Evolutionary conservation across 352 stramenopile genomes (phyloP), one percentile per base, ranked within the genome.

Genomic region (Pythium apleroticum): DNA sequence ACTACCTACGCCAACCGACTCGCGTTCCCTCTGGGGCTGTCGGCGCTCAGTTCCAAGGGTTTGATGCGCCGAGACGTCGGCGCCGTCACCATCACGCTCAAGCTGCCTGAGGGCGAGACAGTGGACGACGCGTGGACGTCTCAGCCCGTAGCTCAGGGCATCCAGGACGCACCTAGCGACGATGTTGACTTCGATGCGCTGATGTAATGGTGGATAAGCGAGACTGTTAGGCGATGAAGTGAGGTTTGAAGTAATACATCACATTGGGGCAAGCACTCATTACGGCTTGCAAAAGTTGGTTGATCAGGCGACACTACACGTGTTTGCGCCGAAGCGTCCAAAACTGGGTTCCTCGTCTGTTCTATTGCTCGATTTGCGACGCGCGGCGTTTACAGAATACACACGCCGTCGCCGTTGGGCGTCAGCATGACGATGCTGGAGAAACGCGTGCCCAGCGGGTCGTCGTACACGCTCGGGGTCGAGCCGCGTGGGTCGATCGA

Each of bases 351-450:
- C 17, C n/a, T 25, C 41, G 15, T 48, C 17, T 48, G 19, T 48
- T 48, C 41, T 48, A 48, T 48, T 48, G n/a, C n/a, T n/a, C 10
- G 41, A 48, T 4, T 48, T 19, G 19, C 25, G 19, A 25, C 15
- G 5, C 41, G 24, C 41, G 17, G 24, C 41, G 15, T 49, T 37
- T 88, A 93, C 57, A 93, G 66, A 35, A 93, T 87, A 72, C 84
- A 93, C 48, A 93, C 79, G 31, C 84, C 84, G 64, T 93, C 79
- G 24, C 84, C 84, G 59, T 91, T 90, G 54, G 84, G 84, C 45
- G 84, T 91, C 73, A 93, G 89, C 84, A 93, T 93, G 66, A 93
- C 84, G 62, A 93, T 93, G 63, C 84, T 93, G n/a, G 80, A 90
- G 73, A 87, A 93, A 39, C 84, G 84, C 63, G 84, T 93, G 46